Evolutionary conservation across 441 rosid genomes (phyloP), one percentile per base, ranked within the genome.

Genomic region (Gossypium schwendimanii): DNA sequence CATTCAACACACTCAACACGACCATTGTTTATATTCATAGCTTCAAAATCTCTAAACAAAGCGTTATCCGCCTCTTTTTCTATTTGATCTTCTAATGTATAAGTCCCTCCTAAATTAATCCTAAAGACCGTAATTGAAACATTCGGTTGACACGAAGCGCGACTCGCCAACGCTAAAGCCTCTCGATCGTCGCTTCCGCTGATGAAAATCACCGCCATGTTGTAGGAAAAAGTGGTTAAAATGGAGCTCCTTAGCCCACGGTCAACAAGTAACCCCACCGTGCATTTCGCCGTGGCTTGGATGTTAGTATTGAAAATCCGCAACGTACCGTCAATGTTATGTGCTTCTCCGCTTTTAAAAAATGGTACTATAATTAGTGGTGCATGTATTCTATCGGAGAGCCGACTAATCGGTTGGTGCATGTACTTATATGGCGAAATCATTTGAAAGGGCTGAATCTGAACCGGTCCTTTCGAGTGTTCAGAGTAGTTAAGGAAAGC

Each of bases 41-140:
- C 69, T 72, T 41, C 63, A 24, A 83, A 80, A 7, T 77, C 71
- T 1, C 65, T 6, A 3, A 81, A 23, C 50, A 63, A 1, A 1
- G 10, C 26, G 0, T 75, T 65, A 15, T 85, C 79, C 1, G 71
- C 28, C 20, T 52, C 17, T 24, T 28, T 71, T 44, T 83, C 81
- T 0, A 9, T 0, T 9, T 31, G 55, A 2, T 6, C 0, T n/a
- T n/a, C 44, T 14, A 12, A 24, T 7, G 2, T 8, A 14, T n/a
- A 1, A 4, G 1, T 49, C 11, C 15, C 58, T 26, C 9, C 28
- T 8, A 67, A 23, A 23, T 7, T 3, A 50, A 67, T 31, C 60
- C 45, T 67, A 41, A 67, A 8, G 6, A 24, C 15, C 1, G 71
- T 47, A 6, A 67, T 49, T 3, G 12, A 9, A 8, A 50, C 15